Percentiles rank a stretch among this genome's conserved stretches.
phyloP scores from a whole-genome alignment of 2,329 filamentous ascomycete genomes.

The Herpomyces periplanetae region DNA sequence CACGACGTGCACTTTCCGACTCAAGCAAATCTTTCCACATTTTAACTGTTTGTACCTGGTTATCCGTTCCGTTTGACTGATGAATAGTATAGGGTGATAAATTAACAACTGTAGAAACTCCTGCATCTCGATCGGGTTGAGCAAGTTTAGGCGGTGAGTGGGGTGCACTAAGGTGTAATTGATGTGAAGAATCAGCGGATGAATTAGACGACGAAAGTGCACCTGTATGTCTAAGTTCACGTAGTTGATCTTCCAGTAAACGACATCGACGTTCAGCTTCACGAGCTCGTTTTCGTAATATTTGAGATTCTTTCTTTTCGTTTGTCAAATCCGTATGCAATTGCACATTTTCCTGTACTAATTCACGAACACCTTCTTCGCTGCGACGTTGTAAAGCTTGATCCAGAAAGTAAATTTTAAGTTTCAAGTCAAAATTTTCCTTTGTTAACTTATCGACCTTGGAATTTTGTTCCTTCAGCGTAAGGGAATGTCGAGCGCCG shows the following conservation, averaged over 20 bases:
- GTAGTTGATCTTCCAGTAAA: slow-evolving; percentile 14
- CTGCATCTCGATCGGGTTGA: too few relatives aligned
- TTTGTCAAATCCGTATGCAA: slow-evolving; percentile 63
- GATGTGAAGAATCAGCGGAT: too few relatives aligned
- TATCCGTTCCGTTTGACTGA: slow-evolving; percentile 3
- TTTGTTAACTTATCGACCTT: slow-evolving; percentile 87
- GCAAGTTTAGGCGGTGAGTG: too few relatives aligned
- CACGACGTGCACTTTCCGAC: slow-evolving; percentile 51
- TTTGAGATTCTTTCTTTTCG: slow-evolving; percentile 60
- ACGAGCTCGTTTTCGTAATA: slow-evolving; percentile 35
- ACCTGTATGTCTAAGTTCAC: slow-evolving; percentile 9
- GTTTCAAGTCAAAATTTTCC: slow-evolving; percentile 87
- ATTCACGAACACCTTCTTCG: slow-evolving; percentile 82
- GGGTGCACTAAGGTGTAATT: too few relatives aligned
- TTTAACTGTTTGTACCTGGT: slow-evolving; percentile 15
- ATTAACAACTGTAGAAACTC: slow-evolving; percentile 9
- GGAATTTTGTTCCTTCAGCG: slow-evolving; percentile 81
- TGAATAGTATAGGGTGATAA: slow-evolving; percentile 2
- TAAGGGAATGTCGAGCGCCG: slow-evolving; percentile 12
- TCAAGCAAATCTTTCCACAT: slow-evolving; percentile 87
- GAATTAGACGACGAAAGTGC: too few relatives aligned
- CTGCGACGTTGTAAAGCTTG: slow-evolving; percentile 70
- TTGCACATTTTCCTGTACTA: slow-evolving; percentile 90
- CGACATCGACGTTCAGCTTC: slow-evolving; percentile 46
- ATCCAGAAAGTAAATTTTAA: slow-evolving; percentile 87